Evolutionary conservation across 768 basidiomycete species (phyloP).

Genomic region (Holtermannia corniformis): DNA sequence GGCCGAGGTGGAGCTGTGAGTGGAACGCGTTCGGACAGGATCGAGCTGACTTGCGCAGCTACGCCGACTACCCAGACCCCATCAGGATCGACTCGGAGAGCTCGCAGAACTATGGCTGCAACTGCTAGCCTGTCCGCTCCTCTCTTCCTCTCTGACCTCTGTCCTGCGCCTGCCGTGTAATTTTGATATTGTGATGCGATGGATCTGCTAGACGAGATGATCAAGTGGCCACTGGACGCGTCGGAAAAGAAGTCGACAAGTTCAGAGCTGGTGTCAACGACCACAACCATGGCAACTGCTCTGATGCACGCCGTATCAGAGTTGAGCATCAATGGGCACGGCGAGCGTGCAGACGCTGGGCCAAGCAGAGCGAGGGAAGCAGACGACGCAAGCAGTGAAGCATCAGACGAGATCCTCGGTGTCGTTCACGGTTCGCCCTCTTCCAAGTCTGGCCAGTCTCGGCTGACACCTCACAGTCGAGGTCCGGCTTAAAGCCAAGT

Average conservation of each 20-base stretch:
- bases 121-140: slow-evolving; percentile 50
- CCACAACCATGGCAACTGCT: not conserved
- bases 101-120: slow-evolving; percentile 85
- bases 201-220: not conserved
- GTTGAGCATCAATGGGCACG: not conserved
- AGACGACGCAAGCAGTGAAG: not conserved
- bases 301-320: not conserved
- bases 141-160: not conserved
- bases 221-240: not conserved
- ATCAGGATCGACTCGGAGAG: slow-evolving; percentile 92
- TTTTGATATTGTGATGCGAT: not conserved
- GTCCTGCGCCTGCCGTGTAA: not conserved
- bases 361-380: not conserved
- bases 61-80: slow-evolving; percentile 97
- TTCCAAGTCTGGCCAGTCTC: not conserved
- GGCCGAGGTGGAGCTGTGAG: slow-evolving; percentile 86
- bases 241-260: not conserved
- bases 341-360: not conserved
- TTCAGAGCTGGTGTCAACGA: too few relatives aligned
- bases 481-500: slow-evolving; percentile 60
- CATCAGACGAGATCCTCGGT: not conserved
- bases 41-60: slow-evolving; percentile 48
- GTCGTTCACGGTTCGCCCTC: not conserved
- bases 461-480: slow-evolving; percentile 52
- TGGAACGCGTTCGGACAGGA: slow-evolving; percentile 7